phyloP scores from a whole-genome alignment of 805 yeast species.

The Millerago galiae region DNA sequence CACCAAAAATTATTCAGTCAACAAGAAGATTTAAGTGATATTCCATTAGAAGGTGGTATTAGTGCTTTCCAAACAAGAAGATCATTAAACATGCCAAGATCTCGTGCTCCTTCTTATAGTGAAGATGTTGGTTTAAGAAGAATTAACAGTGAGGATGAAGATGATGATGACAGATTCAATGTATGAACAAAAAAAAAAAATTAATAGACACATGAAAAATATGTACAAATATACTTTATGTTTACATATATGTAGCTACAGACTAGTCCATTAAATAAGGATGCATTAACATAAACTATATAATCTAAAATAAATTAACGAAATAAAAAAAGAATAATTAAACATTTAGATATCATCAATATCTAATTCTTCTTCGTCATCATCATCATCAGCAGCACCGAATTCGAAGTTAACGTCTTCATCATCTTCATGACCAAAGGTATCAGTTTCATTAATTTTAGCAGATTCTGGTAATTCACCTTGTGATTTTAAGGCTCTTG shows the following conservation, averaged over 20 bases:
- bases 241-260: background rate
- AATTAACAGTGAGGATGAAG: constrained; percentile 44
- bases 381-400: constrained; percentile 85
- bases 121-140: constrained; percentile 52
- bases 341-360: constrained; percentile 80
- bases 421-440: constrained; percentile 93
- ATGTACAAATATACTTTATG: background rate
- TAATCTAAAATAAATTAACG: constrained; percentile 5
- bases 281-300: background rate
- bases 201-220: background rate
- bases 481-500: constrained; percentile 87
- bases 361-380: constrained; percentile 73
- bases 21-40: constrained; percentile 55
- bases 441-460: constrained; percentile 95
- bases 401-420: constrained; percentile 98
- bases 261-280: background rate
- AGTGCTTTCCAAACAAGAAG: constrained; percentile 74
- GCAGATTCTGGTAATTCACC: constrained; percentile 98
- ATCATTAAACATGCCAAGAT: constrained; percentile 60
- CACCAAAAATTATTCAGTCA: constrained; percentile 28
- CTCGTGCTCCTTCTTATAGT: constrained; percentile 22
- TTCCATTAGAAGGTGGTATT: constrained; percentile 79
- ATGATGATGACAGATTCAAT: constrained; percentile 30
- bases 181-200: constrained; percentile 9
- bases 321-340: constrained; percentile 2